Evolutionary conservation across 176 grass and related monocot genomes (phyloP), one percentile per base, ranked within the genome.

Genomic region (Oryza punctata): DNA sequence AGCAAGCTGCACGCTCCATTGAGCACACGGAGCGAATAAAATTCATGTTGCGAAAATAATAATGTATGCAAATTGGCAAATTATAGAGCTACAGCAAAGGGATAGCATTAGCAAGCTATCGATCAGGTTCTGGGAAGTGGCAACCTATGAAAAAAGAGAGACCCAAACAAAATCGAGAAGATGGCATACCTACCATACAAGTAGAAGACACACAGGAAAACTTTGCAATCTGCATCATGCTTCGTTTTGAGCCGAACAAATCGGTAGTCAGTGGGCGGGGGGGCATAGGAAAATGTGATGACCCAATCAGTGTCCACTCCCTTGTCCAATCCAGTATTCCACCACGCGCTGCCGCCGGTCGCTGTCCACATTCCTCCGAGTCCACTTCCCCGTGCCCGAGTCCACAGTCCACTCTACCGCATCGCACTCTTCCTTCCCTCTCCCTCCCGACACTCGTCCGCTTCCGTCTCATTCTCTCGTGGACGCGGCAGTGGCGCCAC

Each of bases 371-470:
- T 57, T 27, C 32, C 2, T 24, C 66, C 54, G 32, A 44, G 43
- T 83, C 81, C 81, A 81, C 82, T 76, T 85, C 71, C 65, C 82
- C 23, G 71, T 81, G 82, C 82, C 77, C 77, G 65, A 81, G 15
- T 75, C 81, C 72, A 88, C 79, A 75, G 38, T 33, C 84, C 85
- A 78, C 57, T 52, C 46, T 18, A 57, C 57, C 15, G n/a, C 57
- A 61, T 61, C 33, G 45, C 79, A 2, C 63, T 25, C 68, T n/a
- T 66, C 52, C 19, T 63, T 43, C 6, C 80, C 35, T 59, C 21
- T 43, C 6, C 80, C 35, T 59, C 14, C 28, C 29, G 9, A 30
- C 75, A 29, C 37, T 59, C 32, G 24, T 66, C 21, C 29, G 6
- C 40, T 41, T 10, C 40, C 40, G 40, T 41, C 10, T 41, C 10